Base-by-base conservation (phyloP, 2,329 filamentous ascomycete species). In the Monosporascus sp. region DNA sequence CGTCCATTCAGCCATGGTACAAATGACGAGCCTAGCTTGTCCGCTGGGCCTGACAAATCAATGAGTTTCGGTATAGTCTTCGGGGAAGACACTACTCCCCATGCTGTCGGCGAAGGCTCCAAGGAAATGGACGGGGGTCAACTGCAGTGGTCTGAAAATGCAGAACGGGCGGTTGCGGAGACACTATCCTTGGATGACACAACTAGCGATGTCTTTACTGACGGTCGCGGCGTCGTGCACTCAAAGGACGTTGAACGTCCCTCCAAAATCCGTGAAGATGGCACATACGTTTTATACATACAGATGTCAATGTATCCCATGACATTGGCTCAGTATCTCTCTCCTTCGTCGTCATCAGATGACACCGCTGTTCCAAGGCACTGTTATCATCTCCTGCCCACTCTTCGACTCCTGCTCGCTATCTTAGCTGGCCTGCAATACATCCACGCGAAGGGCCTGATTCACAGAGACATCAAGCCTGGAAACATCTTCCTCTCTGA, bases 281-380 rank as follows among this genome's bases (percentile, higher is more conserved):
- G 48, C 39, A 59, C 64, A 5, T 70, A 84, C 11, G 78, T 78
- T 5, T 71, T 87, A 8, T 83, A 86, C 63, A 82, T 87, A n/a
- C 84, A 87, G 62, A 87, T 87, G 84, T 83, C 81, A 2, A 69
- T 87, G 5, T 83, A 86, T 61, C 82, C 83, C 1, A 75, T 83
- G 56, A 86, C 81, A 4, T 72, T 87, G 8, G 75, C 77, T 15
- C 77, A 81, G 7, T 86, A 83, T 60, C 65, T 86, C 2, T 74
- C 72, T 24, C 69, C 73, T 24, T 64, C 55, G 39, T 49, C 60
- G 51, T 15, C 66, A 71, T 8, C 74, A 68, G 7, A 49, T 39
- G 51, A 53, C 7, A 38, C 41, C 11, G 9, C 49, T 22, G 47
- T 36, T 5, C 50, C 53, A 18, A 57, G 54, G 24, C 84, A 87